Evolutionary conservation across 108 stramenopile genomes (phyloP).

Genomic region (Aurantiochytrium sp.): DNA sequence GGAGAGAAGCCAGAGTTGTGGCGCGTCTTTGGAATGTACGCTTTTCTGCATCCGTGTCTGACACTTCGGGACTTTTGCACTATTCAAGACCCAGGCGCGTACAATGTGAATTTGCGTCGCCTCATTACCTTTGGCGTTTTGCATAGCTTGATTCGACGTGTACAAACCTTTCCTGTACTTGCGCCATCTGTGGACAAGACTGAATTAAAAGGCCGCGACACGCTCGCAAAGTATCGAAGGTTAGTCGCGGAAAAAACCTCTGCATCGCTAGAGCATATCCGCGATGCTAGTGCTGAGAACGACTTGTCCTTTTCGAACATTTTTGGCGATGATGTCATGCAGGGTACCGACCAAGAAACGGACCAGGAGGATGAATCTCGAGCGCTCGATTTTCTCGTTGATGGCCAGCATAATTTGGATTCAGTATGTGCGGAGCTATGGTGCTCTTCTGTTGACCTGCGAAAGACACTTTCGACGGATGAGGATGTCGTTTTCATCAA

Average conservation of each 20-base stretch:
- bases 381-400: neutral
- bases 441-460: neutral
- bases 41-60: neutral
- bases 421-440: neutral
- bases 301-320: neutral
- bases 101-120: neutral
- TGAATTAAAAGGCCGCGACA: neutral
- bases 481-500: neutral
- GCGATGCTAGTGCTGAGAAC: neutral
- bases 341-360: neutral
- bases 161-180: neutral
- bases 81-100: neutral
- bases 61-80: neutral
- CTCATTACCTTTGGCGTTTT: constrained; percentile 8
- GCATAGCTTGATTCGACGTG: neutral
- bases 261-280: too few relatives aligned
- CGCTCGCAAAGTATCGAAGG: neutral
- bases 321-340: neutral
- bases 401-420: neutral
- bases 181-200: neutral
- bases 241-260: too few relatives aligned
- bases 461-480: neutral
- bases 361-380: neutral
- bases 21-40: neutral
- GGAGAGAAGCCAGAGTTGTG: neutral